A percentile compares a stretch with the other conserved stretches of the same genome.
Conservation (phyloP, 2,329 filamentous ascomycete genomes). For the Drechslera avenae region DNA sequence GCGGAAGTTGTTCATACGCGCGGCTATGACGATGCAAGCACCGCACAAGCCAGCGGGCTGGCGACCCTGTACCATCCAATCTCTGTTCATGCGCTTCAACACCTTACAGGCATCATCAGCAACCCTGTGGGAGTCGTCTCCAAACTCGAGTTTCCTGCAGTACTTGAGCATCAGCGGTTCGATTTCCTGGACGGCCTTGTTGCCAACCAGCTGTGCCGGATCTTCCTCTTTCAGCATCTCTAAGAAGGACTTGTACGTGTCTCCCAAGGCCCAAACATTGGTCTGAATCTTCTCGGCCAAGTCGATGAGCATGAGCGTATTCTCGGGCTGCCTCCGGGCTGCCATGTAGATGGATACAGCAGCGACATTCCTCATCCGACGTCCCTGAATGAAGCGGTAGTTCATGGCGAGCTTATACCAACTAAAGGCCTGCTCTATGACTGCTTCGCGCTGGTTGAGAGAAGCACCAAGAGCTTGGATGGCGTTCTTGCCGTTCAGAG, state of each 20-base stretch:
- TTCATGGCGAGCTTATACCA: slow-evolving; percentile 60
- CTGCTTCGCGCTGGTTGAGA: slow-evolving; percentile 45
- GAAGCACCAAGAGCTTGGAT: slow-evolving; percentile 48
- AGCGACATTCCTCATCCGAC: slow-evolving; percentile 81
- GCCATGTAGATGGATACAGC: slow-evolving; percentile 92
- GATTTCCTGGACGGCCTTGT: slow-evolving; percentile 69
- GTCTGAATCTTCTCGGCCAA: slow-evolving; percentile 82
- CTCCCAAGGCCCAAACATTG: slow-evolving; percentile 91
- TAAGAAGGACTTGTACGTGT: slow-evolving; percentile 83
- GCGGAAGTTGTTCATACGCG: slow-evolving; percentile 97
- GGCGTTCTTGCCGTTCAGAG: slow-evolving; percentile 59
- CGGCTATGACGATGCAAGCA: slow-evolving; percentile 90
- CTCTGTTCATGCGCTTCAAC: slow-evolving; percentile 88
- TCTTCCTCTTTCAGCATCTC: slow-evolving; percentile 70
- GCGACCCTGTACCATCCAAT: slow-evolving; percentile 96
- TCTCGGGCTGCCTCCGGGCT: slow-evolving; percentile 77
- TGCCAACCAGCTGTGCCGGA: slow-evolving; percentile 32
- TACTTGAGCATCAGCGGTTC: slow-evolving; percentile 93
- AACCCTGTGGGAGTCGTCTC: slow-evolving; percentile 77
- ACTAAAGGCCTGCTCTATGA: slow-evolving; percentile 47
- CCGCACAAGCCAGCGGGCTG: slow-evolving; percentile 93
- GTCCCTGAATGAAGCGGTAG: slow-evolving; percentile 67
- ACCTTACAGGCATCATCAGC: slow-evolving; percentile 87
- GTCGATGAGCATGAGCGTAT: slow-evolving; percentile 92
- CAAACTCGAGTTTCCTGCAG: slow-evolving; percentile 90